Conservation (phyloP, 805 yeast genomes). For the Candida boleticola region DNA sequence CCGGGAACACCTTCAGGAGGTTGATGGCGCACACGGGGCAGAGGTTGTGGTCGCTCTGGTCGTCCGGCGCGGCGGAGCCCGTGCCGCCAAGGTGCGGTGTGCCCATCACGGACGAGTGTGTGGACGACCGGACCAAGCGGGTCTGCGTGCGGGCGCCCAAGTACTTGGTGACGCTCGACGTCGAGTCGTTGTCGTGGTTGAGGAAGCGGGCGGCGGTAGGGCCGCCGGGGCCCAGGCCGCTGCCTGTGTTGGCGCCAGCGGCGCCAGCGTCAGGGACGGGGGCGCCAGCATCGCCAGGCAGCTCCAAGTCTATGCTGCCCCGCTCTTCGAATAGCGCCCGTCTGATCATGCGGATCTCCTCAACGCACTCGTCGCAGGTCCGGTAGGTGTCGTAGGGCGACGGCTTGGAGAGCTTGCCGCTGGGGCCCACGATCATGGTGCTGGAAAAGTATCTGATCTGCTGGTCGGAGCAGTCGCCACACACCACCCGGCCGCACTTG, state of each 20-base stretch:
- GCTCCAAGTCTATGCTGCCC: not conserved
- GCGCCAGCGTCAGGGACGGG: constrained; percentile 1
- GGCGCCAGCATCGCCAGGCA: constrained; percentile 6
- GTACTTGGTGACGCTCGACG: constrained; percentile 18
- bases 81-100: not conserved
- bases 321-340: constrained; percentile 32
- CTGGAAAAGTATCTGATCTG: constrained; percentile 55
- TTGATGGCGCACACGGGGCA: constrained; percentile 43
- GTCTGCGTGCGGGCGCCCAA: constrained; percentile 15
- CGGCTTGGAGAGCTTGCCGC: constrained; percentile 47
- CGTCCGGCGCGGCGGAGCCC: constrained; percentile 13
- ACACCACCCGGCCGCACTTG: constrained; percentile 75
- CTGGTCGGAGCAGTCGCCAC: constrained; percentile 63
- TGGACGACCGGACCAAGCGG: constrained; percentile 17
- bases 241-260: not conserved
- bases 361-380: constrained; percentile 73
- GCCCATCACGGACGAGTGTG: constrained; percentile 15
- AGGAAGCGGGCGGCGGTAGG: not conserved
- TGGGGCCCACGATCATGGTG: constrained; percentile 56
- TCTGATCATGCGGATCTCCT: constrained; percentile 53
- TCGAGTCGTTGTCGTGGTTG: constrained; percentile 2
- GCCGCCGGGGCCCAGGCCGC: not conserved
- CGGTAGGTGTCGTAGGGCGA: constrained; percentile 58
- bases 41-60: constrained; percentile 29
- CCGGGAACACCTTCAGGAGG: constrained; percentile 21